phyloP scores from a whole-genome alignment of 208 protist species.

The Leishmania lainsoni region DNA sequence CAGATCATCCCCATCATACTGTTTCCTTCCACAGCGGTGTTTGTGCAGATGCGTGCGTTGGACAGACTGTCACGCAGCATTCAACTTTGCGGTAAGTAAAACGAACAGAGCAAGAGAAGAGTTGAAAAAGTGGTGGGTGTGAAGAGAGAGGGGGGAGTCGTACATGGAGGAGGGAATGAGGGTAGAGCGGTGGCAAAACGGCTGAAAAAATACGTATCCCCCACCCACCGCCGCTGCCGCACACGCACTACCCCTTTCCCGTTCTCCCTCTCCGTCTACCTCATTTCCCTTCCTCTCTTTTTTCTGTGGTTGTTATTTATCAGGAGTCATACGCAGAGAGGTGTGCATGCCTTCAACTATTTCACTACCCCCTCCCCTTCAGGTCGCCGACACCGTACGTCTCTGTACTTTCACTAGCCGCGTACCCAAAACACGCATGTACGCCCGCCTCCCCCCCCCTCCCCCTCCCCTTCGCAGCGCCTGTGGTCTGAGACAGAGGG shows the following conservation, averaged over 20 bases:
- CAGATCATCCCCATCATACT: not conserved
- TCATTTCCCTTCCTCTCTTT: not conserved
- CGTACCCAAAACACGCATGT: not conserved
- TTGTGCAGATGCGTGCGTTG: not conserved
- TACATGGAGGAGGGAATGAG: not conserved
- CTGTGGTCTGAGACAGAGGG: too few relatives aligned
- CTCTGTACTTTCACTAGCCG: too few relatives aligned
- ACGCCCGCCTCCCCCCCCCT: too few relatives aligned
- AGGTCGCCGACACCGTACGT: not conserved
- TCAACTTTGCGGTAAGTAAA: not conserved
- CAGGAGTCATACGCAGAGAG: not conserved
- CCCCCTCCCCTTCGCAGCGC: too few relatives aligned
- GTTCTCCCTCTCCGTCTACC: not conserved
- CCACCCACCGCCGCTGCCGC: not conserved
- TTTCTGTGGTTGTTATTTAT: not conserved
- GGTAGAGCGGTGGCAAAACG: not conserved
- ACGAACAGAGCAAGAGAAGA: not conserved
- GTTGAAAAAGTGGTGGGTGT: not conserved
- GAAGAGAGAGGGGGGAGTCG: not conserved
- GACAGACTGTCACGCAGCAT: not conserved
- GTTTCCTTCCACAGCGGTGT: not conserved
- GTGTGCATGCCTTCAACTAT: not conserved
- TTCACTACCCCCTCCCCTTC: not conserved
- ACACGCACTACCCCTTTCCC: not conserved
- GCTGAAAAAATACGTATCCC: not conserved